A percentile compares a stretch with the other conserved stretches of the same genome.
Evolutionary conservation across 108 stramenopile genomes (phyloP).

Genomic region (Cyclostephanos invisitatus): DNA sequence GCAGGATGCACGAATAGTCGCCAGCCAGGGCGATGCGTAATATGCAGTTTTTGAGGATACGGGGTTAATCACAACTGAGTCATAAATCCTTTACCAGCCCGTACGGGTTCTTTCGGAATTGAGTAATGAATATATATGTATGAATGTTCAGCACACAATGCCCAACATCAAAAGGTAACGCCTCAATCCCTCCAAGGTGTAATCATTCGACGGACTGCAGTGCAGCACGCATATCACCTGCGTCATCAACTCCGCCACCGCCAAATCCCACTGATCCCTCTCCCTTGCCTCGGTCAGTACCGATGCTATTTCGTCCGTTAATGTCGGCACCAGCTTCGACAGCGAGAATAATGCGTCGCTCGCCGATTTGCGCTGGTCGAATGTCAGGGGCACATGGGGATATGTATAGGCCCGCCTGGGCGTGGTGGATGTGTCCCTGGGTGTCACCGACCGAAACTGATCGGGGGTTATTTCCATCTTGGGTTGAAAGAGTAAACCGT

Average conservation of each 20-base stretch:
- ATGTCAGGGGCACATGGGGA: constrained; percentile 69
- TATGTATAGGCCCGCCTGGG: constrained; percentile 54
- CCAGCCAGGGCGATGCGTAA: no score
- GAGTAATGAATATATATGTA: no score
- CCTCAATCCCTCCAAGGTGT: constrained; percentile 69
- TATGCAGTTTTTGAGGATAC: no score
- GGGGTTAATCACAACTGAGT: no score
- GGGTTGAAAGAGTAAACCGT: constrained; percentile 65
- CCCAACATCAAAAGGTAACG: constrained; percentile 71
- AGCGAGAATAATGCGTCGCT: constrained; percentile 77
- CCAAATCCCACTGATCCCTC: constrained; percentile 76
- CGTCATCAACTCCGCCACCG: constrained; percentile 82
- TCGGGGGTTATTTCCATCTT: constrained; percentile 63
- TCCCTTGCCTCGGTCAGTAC: constrained; percentile 76
- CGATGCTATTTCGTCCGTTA: constrained; percentile 74
- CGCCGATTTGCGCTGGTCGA: constrained; percentile 71
- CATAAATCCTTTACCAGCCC: no score
- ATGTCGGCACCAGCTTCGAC: constrained; percentile 65
- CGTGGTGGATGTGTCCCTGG: constrained; percentile 24
- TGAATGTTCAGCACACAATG: constrained; percentile 64
- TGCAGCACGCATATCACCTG: constrained; percentile 74
- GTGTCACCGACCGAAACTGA: constrained; percentile 65
- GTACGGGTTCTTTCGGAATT: no score
- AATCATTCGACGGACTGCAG: constrained; percentile 62
- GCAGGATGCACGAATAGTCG: no score